These are phyloP conservation scores for Cercospora citrullina DNA, from an alignment of 2,329 filamentous ascomycete species.

Conservation along the genomic window DNA sequence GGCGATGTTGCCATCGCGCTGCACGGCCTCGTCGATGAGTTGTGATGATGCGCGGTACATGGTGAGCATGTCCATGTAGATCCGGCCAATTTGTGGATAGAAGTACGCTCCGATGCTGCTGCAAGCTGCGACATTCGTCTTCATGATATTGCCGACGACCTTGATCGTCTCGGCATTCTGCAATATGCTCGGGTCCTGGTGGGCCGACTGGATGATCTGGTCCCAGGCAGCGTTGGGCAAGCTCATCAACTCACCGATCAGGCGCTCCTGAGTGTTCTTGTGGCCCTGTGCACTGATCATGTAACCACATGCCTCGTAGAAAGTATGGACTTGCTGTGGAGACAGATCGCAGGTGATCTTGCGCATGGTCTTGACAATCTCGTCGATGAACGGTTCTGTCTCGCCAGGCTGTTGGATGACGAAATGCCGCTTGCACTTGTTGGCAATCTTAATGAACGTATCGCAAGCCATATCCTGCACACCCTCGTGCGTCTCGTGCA, in stretches of 20 bases:
- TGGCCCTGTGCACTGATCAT: conserved; percentile 99
- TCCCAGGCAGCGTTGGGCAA: conserved; percentile 95
- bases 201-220: conserved; percentile 85
- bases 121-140: conserved; percentile 98
- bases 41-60: conserved; percentile 99
- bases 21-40: conserved; percentile 90
- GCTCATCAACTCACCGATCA: conserved; percentile 89
- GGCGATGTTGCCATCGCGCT: conserved; percentile 82
- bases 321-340: conserved; percentile 96
- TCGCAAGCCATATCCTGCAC: conserved; percentile 99
- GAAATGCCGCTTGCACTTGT: conserved; percentile 96
- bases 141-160: conserved; percentile 99
- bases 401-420: conserved; percentile 94
- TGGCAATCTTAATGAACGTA: conserved; percentile 99
- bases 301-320: conserved; percentile 97
- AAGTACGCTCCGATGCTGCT: conserved; percentile 96
- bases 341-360: conserved; percentile 95
- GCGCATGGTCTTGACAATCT: conserved; percentile 92
- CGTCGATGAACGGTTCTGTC: conserved; percentile 94
- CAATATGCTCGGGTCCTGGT: conserved; percentile 78
- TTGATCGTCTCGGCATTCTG: conserved; percentile 96
- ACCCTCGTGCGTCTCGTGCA: conserved; percentile 99
- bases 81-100: conserved; percentile 94
- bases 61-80: conserved; percentile 97
- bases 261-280: conserved; percentile 86